Evolutionary conservation across 257 asterid genomes (phyloP).

Genomic region (Haberlea rhodopensis): DNA sequence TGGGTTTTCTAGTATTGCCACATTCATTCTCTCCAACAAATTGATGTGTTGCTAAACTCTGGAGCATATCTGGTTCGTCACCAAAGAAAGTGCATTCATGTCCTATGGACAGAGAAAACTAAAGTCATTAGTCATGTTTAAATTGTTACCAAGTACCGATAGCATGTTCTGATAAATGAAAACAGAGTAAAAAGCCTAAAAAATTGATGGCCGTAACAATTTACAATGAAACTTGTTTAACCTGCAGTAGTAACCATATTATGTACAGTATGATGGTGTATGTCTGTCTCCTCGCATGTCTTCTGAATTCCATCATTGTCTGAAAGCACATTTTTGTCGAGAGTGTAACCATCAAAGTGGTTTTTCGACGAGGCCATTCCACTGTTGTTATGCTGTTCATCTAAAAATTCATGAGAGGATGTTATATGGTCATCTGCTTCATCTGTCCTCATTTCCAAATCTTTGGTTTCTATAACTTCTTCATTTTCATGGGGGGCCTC

Average conservation of each 20-base stretch:
- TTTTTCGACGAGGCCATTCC: background rate
- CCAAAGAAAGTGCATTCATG: slow-evolving; percentile 19
- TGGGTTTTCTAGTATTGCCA: slow-evolving; percentile 9
- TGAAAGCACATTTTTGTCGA: slow-evolving; percentile 1
- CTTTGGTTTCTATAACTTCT: slow-evolving; percentile 11
- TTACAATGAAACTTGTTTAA: slow-evolving; percentile 4
- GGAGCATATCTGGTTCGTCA: slow-evolving; percentile 26
- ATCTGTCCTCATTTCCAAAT: background rate
- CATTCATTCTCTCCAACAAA: slow-evolving; percentile 25
- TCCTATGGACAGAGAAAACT: slow-evolving; percentile 25
- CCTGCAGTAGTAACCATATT: slow-evolving; percentile 31
- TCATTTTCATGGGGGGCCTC: slow-evolving; percentile 23
- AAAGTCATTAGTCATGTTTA: slow-evolving; percentile 15
- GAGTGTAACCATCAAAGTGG: slow-evolving; percentile 8
- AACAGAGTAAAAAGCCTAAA: background rate
- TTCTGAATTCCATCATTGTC: slow-evolving; percentile 10
- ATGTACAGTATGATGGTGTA: slow-evolving; percentile 12
- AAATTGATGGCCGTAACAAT: background rate
- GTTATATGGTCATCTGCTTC: slow-evolving; percentile 17
- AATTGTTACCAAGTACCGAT: slow-evolving; percentile 7
- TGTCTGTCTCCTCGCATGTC: slow-evolving; percentile 19
- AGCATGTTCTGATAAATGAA: slow-evolving; percentile 4
- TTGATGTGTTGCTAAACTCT: slow-evolving; percentile 24
- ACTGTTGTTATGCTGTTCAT: slow-evolving; percentile 13
- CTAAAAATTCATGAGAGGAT: slow-evolving; percentile 20